Base-by-base conservation (phyloP, 164 flowering plant genomes). In the Vitis riparia region DNA sequence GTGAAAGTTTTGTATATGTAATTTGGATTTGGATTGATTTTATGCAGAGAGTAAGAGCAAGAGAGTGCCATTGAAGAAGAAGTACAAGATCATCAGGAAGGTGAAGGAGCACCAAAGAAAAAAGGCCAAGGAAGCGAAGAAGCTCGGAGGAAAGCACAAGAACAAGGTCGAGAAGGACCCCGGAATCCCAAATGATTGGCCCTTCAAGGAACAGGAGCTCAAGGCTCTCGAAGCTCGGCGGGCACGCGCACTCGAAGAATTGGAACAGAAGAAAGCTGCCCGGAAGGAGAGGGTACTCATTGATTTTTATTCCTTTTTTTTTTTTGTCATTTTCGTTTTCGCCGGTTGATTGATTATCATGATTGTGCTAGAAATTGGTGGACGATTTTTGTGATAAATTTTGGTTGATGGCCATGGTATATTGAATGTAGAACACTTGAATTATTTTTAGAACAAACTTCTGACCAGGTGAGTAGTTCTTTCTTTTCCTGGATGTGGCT, bases 111-210 rank as follows among this genome's bases (percentile, higher is more conserved):
- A 96, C 68, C 97, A 93, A 72, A 88, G 77, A 77, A 95, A 95
- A 91, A 93, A 96, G 80, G 97, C 97, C 2, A 93, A 96, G 79
- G 97, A 93, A 57, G 99, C 97, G 1, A 96, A 93, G 85, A 96
- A 92, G 80, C 82, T 83, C 13, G 89, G 87, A 0, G 7, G 76
- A 5, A 78, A 80, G 11, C 65, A 71, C 12, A 87, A 77, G 75
- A 67, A 57, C 6, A 90, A 85, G 82, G 90, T 86, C 11, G 98
- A 95, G 86, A 96, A 96, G 81, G 98, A 91, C 68, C 98, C 97
- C 0, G 99, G 98, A 14, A 93, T 93, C 66, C 97, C 97, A 52
- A 93, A 93, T 75, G 97, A 93, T 29, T 93, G 98, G 97, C 98
- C 98, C 9, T 91, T 93, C 72, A 91, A 90, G 90, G 99, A 95